Base-by-base conservation (phyloP, 768 basidiomycete genomes). In the Trametes sanguinea region DNA sequence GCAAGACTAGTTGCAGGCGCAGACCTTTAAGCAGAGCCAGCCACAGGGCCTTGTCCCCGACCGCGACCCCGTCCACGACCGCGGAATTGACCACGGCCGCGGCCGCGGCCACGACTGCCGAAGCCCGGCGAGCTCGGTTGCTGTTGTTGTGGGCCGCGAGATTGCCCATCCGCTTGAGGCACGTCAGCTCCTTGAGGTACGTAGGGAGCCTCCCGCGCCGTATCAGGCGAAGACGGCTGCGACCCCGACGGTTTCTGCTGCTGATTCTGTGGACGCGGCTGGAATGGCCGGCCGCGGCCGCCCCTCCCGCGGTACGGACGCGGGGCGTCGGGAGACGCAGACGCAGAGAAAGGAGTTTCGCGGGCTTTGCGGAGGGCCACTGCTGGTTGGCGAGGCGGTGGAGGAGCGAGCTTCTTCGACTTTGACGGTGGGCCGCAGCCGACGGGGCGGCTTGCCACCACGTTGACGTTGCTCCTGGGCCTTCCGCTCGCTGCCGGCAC, bases 81-180 rank as follows among this genome's bases (percentile, higher is more conserved):
- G 54, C 69, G 68, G 51, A 73, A 72, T 45, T 69, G 70, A 8
- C 74, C 72, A 53, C 69, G 67, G 52, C 71, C 73, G 43, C 71
- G 73, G n/a, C 77, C 77, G 29, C 77, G 71, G 6, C 78, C 78
- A 32, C 77, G 73, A 10, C 81, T 78, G 40, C 80, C 50, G 43
- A 27, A 40, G 37, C 44, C 54, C 27, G 32, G 29, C 16, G 37
- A 69, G 30, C 30, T n/a, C 30, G 30, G 47, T 29, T 68, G 68
- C 53, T 62, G 58, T 52, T 64, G 60, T 42, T 57, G 54, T 35
- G 22, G 22, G 22, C 22, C 22, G 22, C 50, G 29, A 48, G 52
- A 63, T 33, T 57, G 46, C 42, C 35, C 40, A 7, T 47, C 48
- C 3, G 35, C 9, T 17, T 39, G 40, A 9, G 52, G 44, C 5